phyloP scores from a whole-genome alignment of 176 grass and related monocot genomes.

The Rhipidocladum racemiflorum region DNA sequence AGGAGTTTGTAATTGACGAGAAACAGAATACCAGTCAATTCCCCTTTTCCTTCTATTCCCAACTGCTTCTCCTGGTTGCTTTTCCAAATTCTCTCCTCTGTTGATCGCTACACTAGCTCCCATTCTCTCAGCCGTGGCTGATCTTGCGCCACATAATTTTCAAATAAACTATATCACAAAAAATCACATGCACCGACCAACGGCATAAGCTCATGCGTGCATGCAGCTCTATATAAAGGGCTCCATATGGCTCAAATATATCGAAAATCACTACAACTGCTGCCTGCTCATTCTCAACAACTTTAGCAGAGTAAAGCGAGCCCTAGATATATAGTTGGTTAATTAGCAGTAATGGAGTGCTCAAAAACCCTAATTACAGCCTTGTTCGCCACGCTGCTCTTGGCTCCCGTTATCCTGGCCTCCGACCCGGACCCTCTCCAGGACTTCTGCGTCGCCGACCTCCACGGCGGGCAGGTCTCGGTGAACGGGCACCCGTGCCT shows the following conservation, averaged over 20 bases:
- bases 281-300: background rate
- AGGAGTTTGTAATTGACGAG: too few species aligned
- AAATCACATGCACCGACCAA: background rate
- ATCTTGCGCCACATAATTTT: background rate
- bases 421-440: constrained; percentile 51
- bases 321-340: background rate
- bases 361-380: background rate
- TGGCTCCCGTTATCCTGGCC: constrained; percentile 17
- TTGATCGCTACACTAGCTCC: too few species aligned
- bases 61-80: too few species aligned
- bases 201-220: background rate
- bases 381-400: background rate
- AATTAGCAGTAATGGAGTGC: background rate
- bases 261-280: background rate
- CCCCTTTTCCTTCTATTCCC: too few species aligned
- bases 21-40: too few species aligned
- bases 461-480: background rate
- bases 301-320: background rate
- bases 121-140: too few species aligned
- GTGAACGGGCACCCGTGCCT: constrained; percentile 54
- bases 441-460: constrained; percentile 71
- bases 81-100: too few species aligned
- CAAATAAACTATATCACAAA: background rate
- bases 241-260: background rate
- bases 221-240: constrained; percentile 28